Conservation (phyloP, 2,329 filamentous ascomycete genomes). For the Tolypocladium tundrense region DNA sequence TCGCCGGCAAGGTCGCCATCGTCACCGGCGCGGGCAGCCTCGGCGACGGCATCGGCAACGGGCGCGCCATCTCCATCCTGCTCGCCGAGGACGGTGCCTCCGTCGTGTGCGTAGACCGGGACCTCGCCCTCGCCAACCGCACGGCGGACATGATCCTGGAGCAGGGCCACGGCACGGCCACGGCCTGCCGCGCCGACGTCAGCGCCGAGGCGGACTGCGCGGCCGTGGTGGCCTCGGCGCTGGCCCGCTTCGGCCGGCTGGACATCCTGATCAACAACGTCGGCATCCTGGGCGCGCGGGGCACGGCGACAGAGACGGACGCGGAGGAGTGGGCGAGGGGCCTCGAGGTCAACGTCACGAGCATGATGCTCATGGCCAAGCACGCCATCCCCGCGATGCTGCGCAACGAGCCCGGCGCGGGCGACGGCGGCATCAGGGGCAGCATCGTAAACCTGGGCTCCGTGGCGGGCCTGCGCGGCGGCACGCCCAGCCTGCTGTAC, state of each 20-base stretch:
- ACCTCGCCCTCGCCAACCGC: constrained; percentile 34
- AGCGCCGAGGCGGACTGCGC: constrained; percentile 42
- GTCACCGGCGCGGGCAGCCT: constrained; percentile 23
- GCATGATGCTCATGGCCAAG: constrained; percentile 56
- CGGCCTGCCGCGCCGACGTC: constrained; percentile 42
- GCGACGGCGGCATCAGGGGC: constrained; percentile 29
- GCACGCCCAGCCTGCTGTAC: constrained; percentile 33
- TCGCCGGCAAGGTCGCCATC: constrained; percentile 15
- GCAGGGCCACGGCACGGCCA: constrained; percentile 26
- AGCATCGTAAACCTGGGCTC: constrained; percentile 53
- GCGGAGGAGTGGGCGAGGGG: constrained; percentile 45
- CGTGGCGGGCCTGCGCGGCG: constrained; percentile 44
- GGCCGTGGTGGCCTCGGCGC: constrained; percentile 25
- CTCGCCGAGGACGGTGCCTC: constrained; percentile 47
- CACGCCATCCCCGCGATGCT: constrained; percentile 50
- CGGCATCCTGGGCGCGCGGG: constrained; percentile 46
- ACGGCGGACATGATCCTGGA: constrained; percentile 43
- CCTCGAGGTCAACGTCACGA: constrained; percentile 52
- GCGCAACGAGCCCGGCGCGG: constrained; percentile 28
- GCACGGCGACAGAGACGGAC: constrained; percentile 51
- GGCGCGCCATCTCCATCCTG: constrained; percentile 46
- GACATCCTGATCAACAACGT: constrained; percentile 59
- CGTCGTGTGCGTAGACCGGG: constrained; percentile 48
- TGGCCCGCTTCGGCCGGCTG: constrained; percentile 40
- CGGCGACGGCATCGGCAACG: constrained; percentile 50